Base-by-base conservation (phyloP, 2,329 filamentous ascomycete genomes). In the Dothideomycetes sp. region DNA sequence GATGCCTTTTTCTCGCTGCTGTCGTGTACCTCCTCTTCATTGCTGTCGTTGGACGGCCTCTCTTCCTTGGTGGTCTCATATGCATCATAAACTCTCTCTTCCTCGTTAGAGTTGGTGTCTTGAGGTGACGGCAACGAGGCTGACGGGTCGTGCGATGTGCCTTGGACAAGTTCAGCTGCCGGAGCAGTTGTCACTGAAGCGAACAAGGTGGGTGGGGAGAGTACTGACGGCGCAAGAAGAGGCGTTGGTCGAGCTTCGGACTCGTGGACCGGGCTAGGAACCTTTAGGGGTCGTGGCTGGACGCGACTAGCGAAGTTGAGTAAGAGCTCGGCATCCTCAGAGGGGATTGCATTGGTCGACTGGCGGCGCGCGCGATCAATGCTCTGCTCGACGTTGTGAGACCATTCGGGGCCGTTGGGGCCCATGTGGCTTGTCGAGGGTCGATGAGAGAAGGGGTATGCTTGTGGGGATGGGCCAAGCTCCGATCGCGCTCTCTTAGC, bases 401-500 rank as follows among this genome's bases (percentile, higher is more conserved):
- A 53, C 54, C 53, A 59, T 46, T 52, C 50, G 22, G 12, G 22
- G 7, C 7, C 22, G 5, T 38, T 30, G 5, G 31, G 40, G 16
- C 58, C 51, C 44, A 59, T 60, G 47, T 70, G 64, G 52, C 66
- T 70, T 29, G 66, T 70, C 34, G 62, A 61, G 12, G 67, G 67
- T 42, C 67, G 53, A 24, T 63, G 59, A 22, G 57, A 53, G 27
- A 55, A 52, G 19, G 53, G 49, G 34, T 61, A 53, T 15, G 62
- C 55, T 17, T 61, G 57, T 14, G 65, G 67, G 18, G 67, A 66
- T 12, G 63, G 60, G 37, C 70, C 59, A 48, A 71, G 63, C 49
- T 78, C 75, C 32, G 76, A 79, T 46, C 75, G 70, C 36, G 73
- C 67, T 31, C 77, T 69, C 56, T 80, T 80, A 35, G 59, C 52